phyloP scores from a whole-genome alignment of 495 filamentous ascomycete genomes.

The Barbatosphaeria neglecta region DNA sequence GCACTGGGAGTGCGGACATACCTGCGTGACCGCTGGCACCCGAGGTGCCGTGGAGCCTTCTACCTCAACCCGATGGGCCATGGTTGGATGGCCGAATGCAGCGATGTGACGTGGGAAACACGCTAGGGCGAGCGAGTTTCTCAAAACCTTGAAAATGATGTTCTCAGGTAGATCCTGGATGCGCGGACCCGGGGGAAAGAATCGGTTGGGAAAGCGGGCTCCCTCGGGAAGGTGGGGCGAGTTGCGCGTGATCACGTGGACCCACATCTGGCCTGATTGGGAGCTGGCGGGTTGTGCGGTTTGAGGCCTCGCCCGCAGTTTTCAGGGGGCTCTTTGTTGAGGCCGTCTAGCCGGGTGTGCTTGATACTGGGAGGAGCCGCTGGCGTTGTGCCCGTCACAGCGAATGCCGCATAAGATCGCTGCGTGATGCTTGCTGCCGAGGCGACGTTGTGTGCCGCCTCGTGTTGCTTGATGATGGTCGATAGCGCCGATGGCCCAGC shows the following conservation, averaged over 20 bases:
- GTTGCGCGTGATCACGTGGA: neutral
- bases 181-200: too few relatives aligned
- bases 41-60: neutral
- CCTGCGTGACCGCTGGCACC: slow-evolving; percentile 34
- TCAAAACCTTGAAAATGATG: too few relatives aligned
- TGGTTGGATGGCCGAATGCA: neutral
- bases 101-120: neutral
- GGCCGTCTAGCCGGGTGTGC: neutral
- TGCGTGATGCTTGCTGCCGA: too few relatives aligned
- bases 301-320: neutral
- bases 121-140: neutral
- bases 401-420: too few relatives aligned
- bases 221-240: neutral
- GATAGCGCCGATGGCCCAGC: too few relatives aligned
- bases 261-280: neutral
- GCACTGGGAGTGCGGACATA: slow-evolving; percentile 15
- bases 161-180: too few relatives aligned
- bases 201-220: neutral
- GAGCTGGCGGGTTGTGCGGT: neutral
- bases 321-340: neutral
- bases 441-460: too few relatives aligned
- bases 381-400: too few relatives aligned
- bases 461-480: too few relatives aligned
- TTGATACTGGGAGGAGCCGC: too few relatives aligned
- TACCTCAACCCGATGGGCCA: neutral